Conservation (phyloP, 1,284 basidiomycete species). For the Schizophyllum commune region DNA sequence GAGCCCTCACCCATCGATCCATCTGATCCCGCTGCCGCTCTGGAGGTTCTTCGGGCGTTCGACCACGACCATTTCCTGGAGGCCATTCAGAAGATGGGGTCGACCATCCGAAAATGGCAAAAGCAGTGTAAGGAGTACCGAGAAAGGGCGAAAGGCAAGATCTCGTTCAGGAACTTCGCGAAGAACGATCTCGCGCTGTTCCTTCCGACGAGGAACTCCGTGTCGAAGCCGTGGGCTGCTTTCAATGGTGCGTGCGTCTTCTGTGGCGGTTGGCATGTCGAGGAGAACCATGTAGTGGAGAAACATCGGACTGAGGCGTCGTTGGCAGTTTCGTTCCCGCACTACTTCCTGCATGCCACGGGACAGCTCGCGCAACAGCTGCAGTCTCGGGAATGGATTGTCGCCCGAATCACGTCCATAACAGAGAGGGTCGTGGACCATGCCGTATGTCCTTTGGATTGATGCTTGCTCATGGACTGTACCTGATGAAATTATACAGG, state of each 20-base stretch:
- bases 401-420: conserved; percentile 86
- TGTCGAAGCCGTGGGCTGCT: conserved; percentile 93
- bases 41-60: conserved; percentile 64
- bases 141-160: conserved; percentile 88
- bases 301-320: conserved; percentile 28
- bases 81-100: conserved; percentile 70
- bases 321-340: conserved; percentile 80
- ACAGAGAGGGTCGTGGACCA: conserved; percentile 79
- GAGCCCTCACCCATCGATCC: conserved; percentile 69
- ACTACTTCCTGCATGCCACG: conserved; percentile 90
- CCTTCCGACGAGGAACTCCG: conserved; percentile 88
- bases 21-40: conserved; percentile 57
- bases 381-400: conserved; percentile 87
- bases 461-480: conserved; percentile 1
- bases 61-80: conserved; percentile 83
- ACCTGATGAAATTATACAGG: conserved; percentile 30
- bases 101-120: conserved; percentile 90
- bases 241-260: conserved; percentile 68
- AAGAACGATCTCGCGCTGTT: conserved; percentile 94
- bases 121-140: conserved; percentile 93
- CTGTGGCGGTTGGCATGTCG: conserved; percentile 3
- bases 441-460: conserved; percentile 43
- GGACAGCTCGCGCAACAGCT: conserved; percentile 81
- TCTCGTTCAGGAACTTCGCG: conserved; percentile 88
- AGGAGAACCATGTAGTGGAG: conserved; percentile 10